Conservation (phyloP, 345 rosid species). For the Toxicodendron radicans region DNA sequence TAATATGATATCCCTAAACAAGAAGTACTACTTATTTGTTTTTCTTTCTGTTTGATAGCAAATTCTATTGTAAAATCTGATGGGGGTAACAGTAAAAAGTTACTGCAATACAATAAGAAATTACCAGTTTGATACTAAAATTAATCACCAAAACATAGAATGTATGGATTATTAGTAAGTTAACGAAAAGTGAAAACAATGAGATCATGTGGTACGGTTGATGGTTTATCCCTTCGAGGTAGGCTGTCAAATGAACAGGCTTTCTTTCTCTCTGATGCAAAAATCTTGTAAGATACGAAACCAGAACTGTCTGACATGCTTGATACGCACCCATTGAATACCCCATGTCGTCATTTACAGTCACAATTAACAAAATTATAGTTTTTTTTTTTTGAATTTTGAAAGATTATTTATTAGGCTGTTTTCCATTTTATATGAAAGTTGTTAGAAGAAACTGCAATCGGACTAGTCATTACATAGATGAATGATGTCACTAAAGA, state of each 20-base stretch:
- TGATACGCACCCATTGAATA: constrained; percentile 13
- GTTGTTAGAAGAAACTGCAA: background rate
- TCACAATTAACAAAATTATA: background rate
- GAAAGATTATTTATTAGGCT: background rate
- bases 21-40: too few species aligned
- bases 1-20: too few species aligned
- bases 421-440: too few species aligned
- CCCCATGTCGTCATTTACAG: constrained; percentile 22
- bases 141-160: too few species aligned
- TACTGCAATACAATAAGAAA: too few species aligned
- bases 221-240: constrained; percentile 34
- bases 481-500: too few species aligned
- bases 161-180: too few species aligned
- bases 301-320: constrained; percentile 25
- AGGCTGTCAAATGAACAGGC: constrained; percentile 18
- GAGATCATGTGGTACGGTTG: constrained; percentile 1
- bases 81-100: too few species aligned
- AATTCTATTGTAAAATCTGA: too few species aligned
- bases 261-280: constrained; percentile 11
- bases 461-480: background rate
- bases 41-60: too few species aligned
- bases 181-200: background rate
- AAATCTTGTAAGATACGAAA: constrained; percentile 48
- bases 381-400: too few species aligned
- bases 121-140: too few species aligned